Evolutionary conservation across 371 early-diverging fungal genomes (phyloP).

Genomic region (Apophysomyces ossiformis): DNA sequence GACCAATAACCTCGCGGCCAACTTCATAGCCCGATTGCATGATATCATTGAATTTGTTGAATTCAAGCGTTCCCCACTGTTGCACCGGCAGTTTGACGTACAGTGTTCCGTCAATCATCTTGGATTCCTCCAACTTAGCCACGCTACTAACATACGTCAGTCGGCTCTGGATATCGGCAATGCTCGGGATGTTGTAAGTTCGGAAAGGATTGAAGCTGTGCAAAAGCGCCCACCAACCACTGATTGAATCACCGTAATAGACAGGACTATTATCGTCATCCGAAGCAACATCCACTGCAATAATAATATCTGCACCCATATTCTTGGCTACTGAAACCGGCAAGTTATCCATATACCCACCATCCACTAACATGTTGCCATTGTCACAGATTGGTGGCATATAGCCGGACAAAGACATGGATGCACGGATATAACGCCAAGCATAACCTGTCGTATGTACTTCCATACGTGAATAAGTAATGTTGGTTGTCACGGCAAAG

Average conservation of each 20-base stretch:
- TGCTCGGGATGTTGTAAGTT: slow-evolving; percentile 81
- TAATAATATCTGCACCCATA: slow-evolving; percentile 92
- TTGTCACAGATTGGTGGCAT: slow-evolving; percentile 96
- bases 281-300: slow-evolving; percentile 96
- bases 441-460: slow-evolving; percentile 93
- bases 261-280: slow-evolving; percentile 92
- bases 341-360: slow-evolving; percentile 99
- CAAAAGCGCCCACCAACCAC: slow-evolving; percentile 93
- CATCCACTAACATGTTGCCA: slow-evolving; percentile 97
- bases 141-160: slow-evolving; percentile 97
- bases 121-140: slow-evolving; percentile 89
- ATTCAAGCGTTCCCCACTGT: slow-evolving; percentile 92
- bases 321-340: slow-evolving; percentile 95
- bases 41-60: slow-evolving; percentile 93
- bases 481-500: slow-evolving; percentile 97
- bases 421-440: slow-evolving; percentile 98
- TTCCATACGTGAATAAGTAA: slow-evolving; percentile 94
- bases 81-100: slow-evolving; percentile 92
- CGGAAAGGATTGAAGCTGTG: slow-evolving; percentile 85
- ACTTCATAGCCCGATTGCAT: slow-evolving; percentile 91
- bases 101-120: slow-evolving; percentile 80
- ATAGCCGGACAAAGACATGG: slow-evolving; percentile 97
- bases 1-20: slow-evolving; percentile 77
- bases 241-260: slow-evolving; percentile 92
- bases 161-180: slow-evolving; percentile 97